These are phyloP conservation scores for Leptographium wingfieldii DNA, from an alignment of 2,329 filamentous ascomycete genomes.

Conservation along the genomic window DNA sequence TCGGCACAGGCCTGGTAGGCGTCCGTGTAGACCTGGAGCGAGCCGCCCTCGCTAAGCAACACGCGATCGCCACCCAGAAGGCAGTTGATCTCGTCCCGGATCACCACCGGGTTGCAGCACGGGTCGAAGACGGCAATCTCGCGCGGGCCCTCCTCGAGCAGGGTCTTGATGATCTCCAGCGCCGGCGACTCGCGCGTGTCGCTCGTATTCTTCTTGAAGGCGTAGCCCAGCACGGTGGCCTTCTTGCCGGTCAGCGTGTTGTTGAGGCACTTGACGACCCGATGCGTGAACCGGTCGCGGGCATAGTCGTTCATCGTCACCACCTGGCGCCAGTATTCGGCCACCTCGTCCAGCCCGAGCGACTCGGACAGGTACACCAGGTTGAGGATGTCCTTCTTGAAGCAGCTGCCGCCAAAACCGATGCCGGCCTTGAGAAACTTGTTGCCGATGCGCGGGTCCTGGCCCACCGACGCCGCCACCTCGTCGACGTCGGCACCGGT, in stretches of 20 bases:
- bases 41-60: conserved; percentile 25
- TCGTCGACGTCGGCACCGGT: conserved; percentile 67
- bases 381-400: conserved; percentile 68
- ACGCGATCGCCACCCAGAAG: conserved; percentile 23
- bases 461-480: conserved; percentile 53
- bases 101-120: conserved; percentile 38
- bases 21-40: conserved; percentile 33
- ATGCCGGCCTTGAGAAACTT: conserved; percentile 64
- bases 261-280: conserved; percentile 52
- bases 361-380: conserved; percentile 62
- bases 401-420: conserved; percentile 71
- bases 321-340: conserved; percentile 62
- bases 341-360: conserved; percentile 57
- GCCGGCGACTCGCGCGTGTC: conserved; percentile 63
- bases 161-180: conserved; percentile 51
- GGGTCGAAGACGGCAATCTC: conserved; percentile 61
- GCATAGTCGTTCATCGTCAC: conserved; percentile 68
- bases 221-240: conserved; percentile 59
- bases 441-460: conserved; percentile 58
- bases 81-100: conserved; percentile 36
- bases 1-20: conserved; percentile 36
- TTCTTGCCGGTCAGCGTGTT: conserved; percentile 60
- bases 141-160: conserved; percentile 50
- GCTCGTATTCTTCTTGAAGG: conserved; percentile 69
- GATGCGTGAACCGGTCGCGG: conserved; percentile 52